Evolutionary conservation across 352 stramenopile species (phyloP), one percentile per base, ranked within the genome.

Genomic region (Pythium phragmitis): DNA sequence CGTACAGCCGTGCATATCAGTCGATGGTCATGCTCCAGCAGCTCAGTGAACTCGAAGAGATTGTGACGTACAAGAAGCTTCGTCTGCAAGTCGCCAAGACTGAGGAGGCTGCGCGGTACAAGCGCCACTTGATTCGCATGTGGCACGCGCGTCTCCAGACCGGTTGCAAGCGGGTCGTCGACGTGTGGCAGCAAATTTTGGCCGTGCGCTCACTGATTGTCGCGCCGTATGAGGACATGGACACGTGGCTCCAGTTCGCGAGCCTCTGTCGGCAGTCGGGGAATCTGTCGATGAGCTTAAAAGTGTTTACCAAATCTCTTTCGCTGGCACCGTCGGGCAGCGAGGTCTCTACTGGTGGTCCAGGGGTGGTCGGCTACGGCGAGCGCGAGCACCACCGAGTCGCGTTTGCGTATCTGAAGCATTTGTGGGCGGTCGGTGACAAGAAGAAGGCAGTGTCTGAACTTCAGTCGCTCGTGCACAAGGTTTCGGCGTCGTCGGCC

Each of bases 11-110:
- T 16, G 97, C 97, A 12, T 99, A 99, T 69, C 91, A 89, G 37
- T 96, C 93, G 45, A 97, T 99, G 72, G 97, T 99, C 19, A 98
- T 94, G 63, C 85, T 99, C 52, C 97, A 99, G 76, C 96, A 97
- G 74, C 82, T 99, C 19, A 94, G 95, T 5, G 98, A 99, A 77
- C 72, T 99, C 9, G 89, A 97, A 67, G 89, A 97, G 56, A 92
- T 97, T 51, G 79, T 97, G 9, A 76, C 84, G 19, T 94, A 95
- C 66, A 68, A 95, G 63, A 89, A 91, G 65, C 66, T 94, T 19
- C 78, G 82, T 0, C 50, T 78, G 16, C 79, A 91, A 57, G 83
- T 91, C 11, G 69, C 74, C 8, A 92, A 89, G 48, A 73, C 74
- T 2, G 80, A 92, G 65, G 82, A 96, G 62, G 84, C 87, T 1